phyloP scores from a whole-genome alignment of 768 basidiomycete species.

The Gloeostereum incarnatum region DNA sequence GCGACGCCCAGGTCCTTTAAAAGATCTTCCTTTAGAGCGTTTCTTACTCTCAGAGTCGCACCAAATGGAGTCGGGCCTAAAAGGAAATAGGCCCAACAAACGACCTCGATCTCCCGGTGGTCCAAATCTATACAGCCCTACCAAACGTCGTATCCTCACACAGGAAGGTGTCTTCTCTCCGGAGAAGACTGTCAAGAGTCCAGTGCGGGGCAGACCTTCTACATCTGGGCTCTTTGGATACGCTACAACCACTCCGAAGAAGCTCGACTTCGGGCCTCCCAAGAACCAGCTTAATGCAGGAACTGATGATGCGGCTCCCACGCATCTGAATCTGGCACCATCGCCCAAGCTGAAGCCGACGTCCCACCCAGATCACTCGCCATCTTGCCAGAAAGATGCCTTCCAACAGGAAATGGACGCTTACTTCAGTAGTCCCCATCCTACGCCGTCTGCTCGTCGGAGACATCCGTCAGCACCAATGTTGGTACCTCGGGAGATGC shows the following conservation, averaged over 20 bases:
- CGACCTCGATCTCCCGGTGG: constrained; percentile 52
- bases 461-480: constrained; percentile 12
- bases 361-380: neutral
- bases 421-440: constrained; percentile 14
- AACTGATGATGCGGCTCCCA: constrained; percentile 7
- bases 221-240: constrained; percentile 36
- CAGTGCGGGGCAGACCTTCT: constrained; percentile 18
- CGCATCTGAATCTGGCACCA: constrained; percentile 14
- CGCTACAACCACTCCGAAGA: constrained; percentile 36
- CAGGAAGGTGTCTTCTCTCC: constrained; percentile 38
- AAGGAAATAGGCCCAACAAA: constrained; percentile 35
- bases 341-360: constrained; percentile 18
- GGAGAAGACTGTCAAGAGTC: constrained; percentile 25
- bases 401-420: too few species aligned
- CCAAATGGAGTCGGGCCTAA: constrained; percentile 15
- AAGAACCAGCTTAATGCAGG: constrained; percentile 16
- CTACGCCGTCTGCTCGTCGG: constrained; percentile 6
- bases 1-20: constrained; percentile 47
- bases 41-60: constrained; percentile 31
- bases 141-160: constrained; percentile 59
- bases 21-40: constrained; percentile 49
- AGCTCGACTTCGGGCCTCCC: constrained; percentile 40
- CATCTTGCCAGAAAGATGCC: too few species aligned
- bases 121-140: constrained; percentile 42
- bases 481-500: constrained; percentile 26